A percentile compares a stretch with the other conserved stretches of the same genome.
Conservation (phyloP, 208 protist species). For the Naegleria lovaniensis region DNA sequence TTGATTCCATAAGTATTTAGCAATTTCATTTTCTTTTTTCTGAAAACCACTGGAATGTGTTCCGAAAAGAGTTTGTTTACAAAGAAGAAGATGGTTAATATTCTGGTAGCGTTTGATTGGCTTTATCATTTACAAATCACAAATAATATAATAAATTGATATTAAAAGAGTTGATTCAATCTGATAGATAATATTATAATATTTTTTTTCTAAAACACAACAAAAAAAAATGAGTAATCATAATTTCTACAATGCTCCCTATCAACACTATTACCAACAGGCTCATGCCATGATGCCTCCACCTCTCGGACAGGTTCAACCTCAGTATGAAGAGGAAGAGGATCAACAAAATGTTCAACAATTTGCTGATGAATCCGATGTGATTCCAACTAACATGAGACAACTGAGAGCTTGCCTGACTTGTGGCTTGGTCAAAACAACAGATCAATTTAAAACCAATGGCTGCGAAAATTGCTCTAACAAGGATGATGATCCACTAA, state of each 20-base stretch:
- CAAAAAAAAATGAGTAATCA: background rate
- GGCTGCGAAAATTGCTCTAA: conserved; percentile 20
- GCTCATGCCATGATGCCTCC: background rate
- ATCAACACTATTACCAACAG: background rate
- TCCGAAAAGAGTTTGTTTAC: background rate
- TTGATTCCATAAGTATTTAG: background rate
- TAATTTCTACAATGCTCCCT: background rate
- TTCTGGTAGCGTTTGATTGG: too few species aligned
- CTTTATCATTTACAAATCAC: too few species aligned
- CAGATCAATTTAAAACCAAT: conserved; percentile 12
- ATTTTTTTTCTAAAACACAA: background rate
- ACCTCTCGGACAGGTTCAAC: background rate
- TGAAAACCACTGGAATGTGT: too few species aligned
- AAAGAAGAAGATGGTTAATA: too few species aligned
- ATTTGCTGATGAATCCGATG: background rate
- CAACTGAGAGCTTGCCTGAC: conserved; percentile 16
- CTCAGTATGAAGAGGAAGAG: background rate
- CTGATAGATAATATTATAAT: background rate
- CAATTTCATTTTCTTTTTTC: background rate
- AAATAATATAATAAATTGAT: too few species aligned
- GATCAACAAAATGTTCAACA: background rate
- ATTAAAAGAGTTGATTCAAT: background rate
- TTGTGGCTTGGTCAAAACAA: conserved; percentile 4
- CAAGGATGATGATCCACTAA: background rate
- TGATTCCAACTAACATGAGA: conserved; percentile 4